Conservation (phyloP, 108 stramenopile species). For the Cylindrotheca fusiformis region DNA sequence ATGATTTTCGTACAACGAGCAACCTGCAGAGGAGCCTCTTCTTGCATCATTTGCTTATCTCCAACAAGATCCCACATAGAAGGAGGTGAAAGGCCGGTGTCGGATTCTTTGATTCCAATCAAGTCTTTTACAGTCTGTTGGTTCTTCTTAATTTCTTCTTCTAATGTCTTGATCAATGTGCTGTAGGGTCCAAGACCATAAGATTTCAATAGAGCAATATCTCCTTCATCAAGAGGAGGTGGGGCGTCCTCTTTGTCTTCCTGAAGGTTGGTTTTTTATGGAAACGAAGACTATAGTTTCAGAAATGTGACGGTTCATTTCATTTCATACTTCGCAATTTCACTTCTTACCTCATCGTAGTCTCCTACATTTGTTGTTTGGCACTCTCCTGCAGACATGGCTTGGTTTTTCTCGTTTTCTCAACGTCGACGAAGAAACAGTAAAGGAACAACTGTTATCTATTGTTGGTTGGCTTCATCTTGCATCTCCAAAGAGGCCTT, state of each 20-base stretch:
- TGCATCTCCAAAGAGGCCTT: too few species aligned
- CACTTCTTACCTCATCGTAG: slow-evolving; percentile 67
- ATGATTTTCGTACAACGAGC: slow-evolving; percentile 99
- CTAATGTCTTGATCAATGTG: slow-evolving; percentile 86
- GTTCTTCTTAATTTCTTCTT: slow-evolving; percentile 95
- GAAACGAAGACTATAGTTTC: not conserved
- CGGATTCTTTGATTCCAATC: slow-evolving; percentile 98
- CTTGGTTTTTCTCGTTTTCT: not conserved
- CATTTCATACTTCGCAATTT: slow-evolving; percentile 1
- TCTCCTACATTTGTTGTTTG: slow-evolving; percentile 79
- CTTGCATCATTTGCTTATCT: slow-evolving; percentile 99
- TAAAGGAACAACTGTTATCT: too few species aligned
- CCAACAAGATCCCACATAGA: slow-evolving; percentile 99
- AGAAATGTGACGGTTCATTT: not conserved
- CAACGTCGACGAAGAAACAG: too few species aligned
- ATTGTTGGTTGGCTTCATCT: too few species aligned
- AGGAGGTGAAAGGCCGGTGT: slow-evolving; percentile 96
- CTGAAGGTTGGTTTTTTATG: slow-evolving; percentile 7
- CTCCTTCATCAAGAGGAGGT: slow-evolving; percentile 95
- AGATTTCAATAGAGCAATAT: slow-evolving; percentile 97
- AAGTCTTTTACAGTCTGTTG: slow-evolving; percentile 96
- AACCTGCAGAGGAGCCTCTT: slow-evolving; percentile 97
- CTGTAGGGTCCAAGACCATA: slow-evolving; percentile 98
- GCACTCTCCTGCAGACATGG: slow-evolving; percentile 75
- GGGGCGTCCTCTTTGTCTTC: slow-evolving; percentile 84